These are phyloP conservation scores for Cylindrodendrum hubeiense DNA, from an alignment of 2,329 filamentous ascomycete genomes.

Conservation along the genomic window DNA sequence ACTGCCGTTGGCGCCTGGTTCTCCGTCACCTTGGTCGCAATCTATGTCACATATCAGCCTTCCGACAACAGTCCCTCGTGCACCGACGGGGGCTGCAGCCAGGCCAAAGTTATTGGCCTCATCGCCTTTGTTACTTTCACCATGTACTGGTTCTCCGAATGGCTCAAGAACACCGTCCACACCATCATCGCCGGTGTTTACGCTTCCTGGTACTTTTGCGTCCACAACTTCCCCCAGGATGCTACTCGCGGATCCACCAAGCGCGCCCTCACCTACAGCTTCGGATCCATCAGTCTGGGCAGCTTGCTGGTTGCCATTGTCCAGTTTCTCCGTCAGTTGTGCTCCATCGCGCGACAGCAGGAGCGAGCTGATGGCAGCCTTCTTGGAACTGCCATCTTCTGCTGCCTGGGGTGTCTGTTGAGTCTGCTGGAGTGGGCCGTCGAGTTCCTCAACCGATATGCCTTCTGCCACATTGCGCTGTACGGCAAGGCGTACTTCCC, in stretches of 20 bases:
- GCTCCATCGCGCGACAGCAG: constrained; percentile 77
- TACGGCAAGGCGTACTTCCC: constrained; percentile 91
- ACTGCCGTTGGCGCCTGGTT: constrained; percentile 88
- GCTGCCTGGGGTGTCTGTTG: constrained; percentile 82
- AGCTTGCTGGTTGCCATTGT: constrained; percentile 89
- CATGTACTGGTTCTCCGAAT: constrained; percentile 94
- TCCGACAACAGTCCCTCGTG: constrained; percentile 64
- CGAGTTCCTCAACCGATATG: constrained; percentile 91
- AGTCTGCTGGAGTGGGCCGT: constrained; percentile 86
- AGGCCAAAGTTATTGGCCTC: constrained; percentile 84
- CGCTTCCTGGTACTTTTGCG: constrained; percentile 91
- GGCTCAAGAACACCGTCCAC: constrained; percentile 94
- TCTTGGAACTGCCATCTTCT: constrained; percentile 75
- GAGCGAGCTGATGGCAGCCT: constrained; percentile 78
- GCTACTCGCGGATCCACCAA: constrained; percentile 87
- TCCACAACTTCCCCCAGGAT: constrained; percentile 76
- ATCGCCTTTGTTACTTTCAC: constrained; percentile 91
- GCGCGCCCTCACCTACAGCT: constrained; percentile 88
- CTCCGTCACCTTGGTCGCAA: constrained; percentile 84
- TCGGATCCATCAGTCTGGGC: constrained; percentile 90
- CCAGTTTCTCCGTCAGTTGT: constrained; percentile 85
- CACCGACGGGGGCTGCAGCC: constrained; percentile 74
- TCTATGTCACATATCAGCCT: constrained; percentile 88
- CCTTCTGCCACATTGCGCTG: constrained; percentile 91
- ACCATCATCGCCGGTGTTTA: constrained; percentile 90